phyloP scores from a whole-genome alignment of 2,329 filamentous ascomycete species.

The Pezicula neosporulosa region DNA sequence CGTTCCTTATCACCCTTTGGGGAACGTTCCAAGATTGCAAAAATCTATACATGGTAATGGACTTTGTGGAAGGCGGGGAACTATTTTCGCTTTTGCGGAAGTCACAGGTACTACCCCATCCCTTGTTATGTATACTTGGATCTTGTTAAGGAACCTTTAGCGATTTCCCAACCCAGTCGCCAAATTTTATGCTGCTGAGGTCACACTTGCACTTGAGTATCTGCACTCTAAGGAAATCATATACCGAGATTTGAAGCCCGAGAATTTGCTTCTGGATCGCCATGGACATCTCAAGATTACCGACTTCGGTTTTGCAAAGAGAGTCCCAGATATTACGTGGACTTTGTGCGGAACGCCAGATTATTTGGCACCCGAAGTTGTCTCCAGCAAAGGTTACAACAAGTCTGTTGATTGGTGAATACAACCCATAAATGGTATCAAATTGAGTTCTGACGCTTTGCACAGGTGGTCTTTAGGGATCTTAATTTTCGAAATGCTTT shows the following conservation, averaged over 20 bases:
- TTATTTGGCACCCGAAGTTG: slow-evolving; percentile 95
- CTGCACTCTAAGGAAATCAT: slow-evolving; percentile 94
- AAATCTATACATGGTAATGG: slow-evolving; percentile 99
- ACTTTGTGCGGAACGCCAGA: slow-evolving; percentile 96
- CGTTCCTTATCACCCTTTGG: slow-evolving; percentile 97
- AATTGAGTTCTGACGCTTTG: slow-evolving; percentile 8
- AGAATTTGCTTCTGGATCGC: slow-evolving; percentile 86
- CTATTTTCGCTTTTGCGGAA: slow-evolving; percentile 93
- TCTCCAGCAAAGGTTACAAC: slow-evolving; percentile 99
- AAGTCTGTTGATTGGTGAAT: slow-evolving; percentile 97
- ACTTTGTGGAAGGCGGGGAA: slow-evolving; percentile 98
- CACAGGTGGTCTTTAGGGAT: slow-evolving; percentile 96
- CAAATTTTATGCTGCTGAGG: slow-evolving; percentile 98
- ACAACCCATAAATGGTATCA: slow-evolving; percentile 7
- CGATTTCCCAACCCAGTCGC: slow-evolving; percentile 97
- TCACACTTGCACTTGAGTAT: slow-evolving; percentile 92
- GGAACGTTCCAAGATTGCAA: slow-evolving; percentile 94
- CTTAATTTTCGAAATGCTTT: slow-evolving; percentile 98
- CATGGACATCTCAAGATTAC: slow-evolving; percentile 96
- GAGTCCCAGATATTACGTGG: slow-evolving; percentile 98
- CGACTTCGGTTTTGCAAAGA: slow-evolving; percentile 98
- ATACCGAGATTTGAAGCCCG: slow-evolving; percentile 94
- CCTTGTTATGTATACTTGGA: neutral
- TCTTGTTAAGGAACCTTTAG: slow-evolving; percentile 41
- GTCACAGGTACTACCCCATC: slow-evolving; percentile 60